Evolutionary conservation across 2,329 filamentous ascomycete species (phyloP).

Genomic region (Mariannaea elegans): DNA sequence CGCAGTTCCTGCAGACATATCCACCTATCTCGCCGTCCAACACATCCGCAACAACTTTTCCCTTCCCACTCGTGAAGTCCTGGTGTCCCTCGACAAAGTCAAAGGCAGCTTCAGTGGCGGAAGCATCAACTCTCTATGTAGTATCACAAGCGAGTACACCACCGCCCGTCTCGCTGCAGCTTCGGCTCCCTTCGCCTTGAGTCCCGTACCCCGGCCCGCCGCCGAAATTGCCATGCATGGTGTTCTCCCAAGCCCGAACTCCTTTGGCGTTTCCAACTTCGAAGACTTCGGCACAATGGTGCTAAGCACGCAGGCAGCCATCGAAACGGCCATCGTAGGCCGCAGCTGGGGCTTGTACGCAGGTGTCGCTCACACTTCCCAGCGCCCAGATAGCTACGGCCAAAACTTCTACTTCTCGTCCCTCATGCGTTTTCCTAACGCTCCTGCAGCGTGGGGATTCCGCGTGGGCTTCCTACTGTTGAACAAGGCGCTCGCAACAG

Average conservation of each 20-base stretch:
- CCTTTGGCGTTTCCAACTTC: not conserved
- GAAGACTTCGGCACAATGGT: slow-evolving; percentile 14
- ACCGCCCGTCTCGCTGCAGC: slow-evolving; percentile 1
- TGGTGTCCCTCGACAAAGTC: slow-evolving; percentile 23
- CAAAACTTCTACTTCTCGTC: slow-evolving; percentile 12
- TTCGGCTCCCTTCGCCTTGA: slow-evolving; percentile 1
- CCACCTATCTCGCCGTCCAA: slow-evolving; percentile 25
- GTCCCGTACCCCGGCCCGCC: not conserved
- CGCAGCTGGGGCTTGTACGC: slow-evolving; percentile 30
- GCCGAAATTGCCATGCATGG: not conserved
- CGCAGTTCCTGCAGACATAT: slow-evolving; percentile 29
- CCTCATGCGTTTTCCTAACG: slow-evolving; percentile 8
- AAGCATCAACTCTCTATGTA: slow-evolving; percentile 30
- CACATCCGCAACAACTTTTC: slow-evolving; percentile 17
- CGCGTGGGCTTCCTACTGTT: slow-evolving; percentile 18
- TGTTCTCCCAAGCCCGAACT: slow-evolving; percentile 1
- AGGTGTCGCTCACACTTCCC: not conserved
- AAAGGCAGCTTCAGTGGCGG: slow-evolving; percentile 28
- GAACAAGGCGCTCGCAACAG: slow-evolving; percentile 13
- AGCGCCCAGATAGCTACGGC: slow-evolving; percentile 11
- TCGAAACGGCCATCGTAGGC: slow-evolving; percentile 29
- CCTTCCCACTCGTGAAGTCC: slow-evolving; percentile 22
- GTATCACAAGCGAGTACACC: slow-evolving; percentile 1
- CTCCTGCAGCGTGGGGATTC: slow-evolving; percentile 4
- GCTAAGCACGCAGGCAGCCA: slow-evolving; percentile 20